Evolutionary conservation across 108 stramenopile species (phyloP), one percentile per base, ranked within the genome.

Genomic region (Discostella stelligeroides): DNA sequence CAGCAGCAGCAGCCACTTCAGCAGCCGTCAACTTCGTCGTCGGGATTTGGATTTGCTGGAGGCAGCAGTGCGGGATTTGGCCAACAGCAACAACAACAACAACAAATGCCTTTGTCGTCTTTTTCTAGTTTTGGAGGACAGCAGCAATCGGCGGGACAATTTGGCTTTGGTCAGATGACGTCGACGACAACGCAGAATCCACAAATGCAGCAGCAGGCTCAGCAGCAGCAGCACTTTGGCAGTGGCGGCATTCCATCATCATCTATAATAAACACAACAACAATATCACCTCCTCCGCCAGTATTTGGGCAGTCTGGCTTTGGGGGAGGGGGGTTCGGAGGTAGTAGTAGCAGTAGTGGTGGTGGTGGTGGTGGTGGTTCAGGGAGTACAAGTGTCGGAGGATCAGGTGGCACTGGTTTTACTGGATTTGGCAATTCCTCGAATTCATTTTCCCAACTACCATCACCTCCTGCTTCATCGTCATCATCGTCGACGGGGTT

Each of bases 121-220:
- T 34, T 34, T 34, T 34, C 34, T 34, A 6, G 34, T 34, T 34
- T 34, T 34, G 34, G 34, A 34, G 5, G 6, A 28, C 54, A 27
- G 29, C 54, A 55, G 54, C 54, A 8, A 28, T 28, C 21, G 54
- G n/a, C 54, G 18, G 30, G 20, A 20, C 14, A 21, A 17, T 38
- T 29, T 15, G 66, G 66, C 17, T 68, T 68, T 41, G 54, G 66
- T 27, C 34, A 50, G 49, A 13, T 20, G 34, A 34, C 34, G 34
- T 5, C 34, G 34, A 59, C 57, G 7, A 58, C 57, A 18, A 50
- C 20, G 49, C n/a, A n/a, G n/a, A n/a, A n/a, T n/a, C 14, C 17
- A 18, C 24, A 15, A 24, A 20, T 24, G 21, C 51, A 53, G 24
- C 51, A 27, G 21, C 51, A 53, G 21, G n/a, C n/a, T n/a, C 51